Base-by-base conservation (phyloP, 176 grass and related monocot genomes). In the Carex littledalei region DNA sequence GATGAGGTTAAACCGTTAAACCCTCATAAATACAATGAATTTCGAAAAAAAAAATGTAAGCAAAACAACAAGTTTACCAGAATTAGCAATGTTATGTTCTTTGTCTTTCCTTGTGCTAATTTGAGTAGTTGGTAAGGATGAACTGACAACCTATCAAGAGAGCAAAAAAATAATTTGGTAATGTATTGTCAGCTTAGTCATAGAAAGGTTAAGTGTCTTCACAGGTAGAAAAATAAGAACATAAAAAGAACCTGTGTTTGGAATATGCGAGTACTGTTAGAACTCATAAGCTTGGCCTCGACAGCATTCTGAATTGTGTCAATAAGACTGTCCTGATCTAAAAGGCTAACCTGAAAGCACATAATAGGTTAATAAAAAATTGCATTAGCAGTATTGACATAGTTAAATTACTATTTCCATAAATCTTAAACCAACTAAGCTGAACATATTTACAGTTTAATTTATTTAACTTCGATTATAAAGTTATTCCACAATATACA, bases 261-360 rank as follows among this genome's bases (percentile, higher is more conserved):
- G 69, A 98, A 98, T 90, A 90, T 94, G 68, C 92, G 90, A 86
- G 92, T 88, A 55, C 84, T 98, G 91, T 94, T 98, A 85, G 79
- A 94, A 62, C 81, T 98, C 91, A 92, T 89, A 88, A 94, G 86
- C 78, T 94, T 98, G 82, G 90, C 70, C 82, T 98, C 95, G 16
- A 98, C 86, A 54, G 88, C 64, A 80, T 74, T 84, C 86, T 91
- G 92, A 82, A 94, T 93, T 17, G 78, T 89, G 84, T 98, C 95
- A 90, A 94, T 91, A 87, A 98, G 86, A 70, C 80, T 88, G 72
- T 94, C 92, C 89, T 98, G 95, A 85, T 98, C 94, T 73, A 98
- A 94, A 85, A 98, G 92, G 85, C 92, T 94, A 84, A 98, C 95
- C 95, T 98, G 84, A 87, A 90, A 87, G 53, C 2, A 62, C 9